Conservation (phyloP, 2,329 filamentous ascomycete species). For the Rhinocladiella similis region DNA sequence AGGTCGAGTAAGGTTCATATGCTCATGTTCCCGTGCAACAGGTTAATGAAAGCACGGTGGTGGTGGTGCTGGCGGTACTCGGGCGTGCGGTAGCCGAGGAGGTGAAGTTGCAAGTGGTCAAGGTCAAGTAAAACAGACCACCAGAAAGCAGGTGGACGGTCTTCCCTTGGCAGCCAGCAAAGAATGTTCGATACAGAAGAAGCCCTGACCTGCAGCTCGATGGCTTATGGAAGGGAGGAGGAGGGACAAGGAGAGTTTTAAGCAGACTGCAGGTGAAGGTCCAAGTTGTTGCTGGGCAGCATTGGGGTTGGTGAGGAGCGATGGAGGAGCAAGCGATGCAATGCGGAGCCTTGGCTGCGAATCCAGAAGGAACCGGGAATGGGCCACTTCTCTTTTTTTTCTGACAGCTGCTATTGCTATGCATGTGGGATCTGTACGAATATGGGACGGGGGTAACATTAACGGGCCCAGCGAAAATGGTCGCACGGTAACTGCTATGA, state of each 20-base stretch:
- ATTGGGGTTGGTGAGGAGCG: conserved; percentile 17
- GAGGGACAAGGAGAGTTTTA: conserved; percentile 19
- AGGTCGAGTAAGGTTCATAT: conserved; percentile 1
- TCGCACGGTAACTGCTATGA: conserved; percentile 1
- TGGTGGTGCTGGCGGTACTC: not conserved
- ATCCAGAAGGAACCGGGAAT: conserved; percentile 4
- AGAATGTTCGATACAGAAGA: conserved; percentile 15
- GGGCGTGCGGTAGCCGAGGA: conserved; percentile 2
- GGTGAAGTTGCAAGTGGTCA: conserved; percentile 7
- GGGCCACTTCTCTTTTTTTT: not conserved
- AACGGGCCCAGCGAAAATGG: not conserved
- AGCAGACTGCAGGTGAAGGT: conserved; percentile 18
- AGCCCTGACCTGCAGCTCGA: conserved; percentile 25
- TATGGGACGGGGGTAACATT: not conserved
- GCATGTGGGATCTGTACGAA: not conserved
- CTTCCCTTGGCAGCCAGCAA: conserved; percentile 16
- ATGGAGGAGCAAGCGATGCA: conserved; percentile 8
- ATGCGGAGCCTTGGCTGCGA: conserved; percentile 1
- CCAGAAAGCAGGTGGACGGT: conserved; percentile 9
- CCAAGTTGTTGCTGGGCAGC: conserved; percentile 28
- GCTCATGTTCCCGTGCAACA: conserved; percentile 12
- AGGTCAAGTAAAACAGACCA: conserved; percentile 10
- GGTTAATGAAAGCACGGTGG: conserved; percentile 7
- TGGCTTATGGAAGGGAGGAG: conserved; percentile 19
- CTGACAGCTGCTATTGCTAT: conserved; percentile 1